phyloP scores from a whole-genome alignment of 2,329 filamentous ascomycete genomes.

The Karstenula rhodostoma region DNA sequence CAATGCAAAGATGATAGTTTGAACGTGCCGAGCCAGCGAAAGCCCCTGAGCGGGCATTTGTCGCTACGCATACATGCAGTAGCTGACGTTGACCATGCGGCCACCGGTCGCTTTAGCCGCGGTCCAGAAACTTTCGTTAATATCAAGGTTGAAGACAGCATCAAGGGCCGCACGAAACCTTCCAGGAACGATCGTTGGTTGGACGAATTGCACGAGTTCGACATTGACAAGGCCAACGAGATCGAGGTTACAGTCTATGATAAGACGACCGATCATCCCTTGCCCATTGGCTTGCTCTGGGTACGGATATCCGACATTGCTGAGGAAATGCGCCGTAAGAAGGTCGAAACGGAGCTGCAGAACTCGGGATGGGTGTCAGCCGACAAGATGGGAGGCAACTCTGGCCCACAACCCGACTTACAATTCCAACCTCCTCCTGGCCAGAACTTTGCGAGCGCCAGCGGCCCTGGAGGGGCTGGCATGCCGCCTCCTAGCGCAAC shows the following conservation, averaged over 20 bases:
- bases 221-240: conserved; percentile 98
- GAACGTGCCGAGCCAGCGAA: conserved; percentile 92
- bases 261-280: conserved; percentile 84
- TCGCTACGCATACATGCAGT: conserved; percentile 87
- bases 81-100: conserved; percentile 92
- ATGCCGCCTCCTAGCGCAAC: conserved; percentile 48
- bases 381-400: conserved; percentile 82
- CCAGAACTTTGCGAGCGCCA: conserved; percentile 50
- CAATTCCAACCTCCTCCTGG: conserved; percentile 62
- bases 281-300: conserved; percentile 96
- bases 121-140: conserved; percentile 95
- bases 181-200: conserved; percentile 91
- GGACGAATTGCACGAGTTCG: conserved; percentile 87
- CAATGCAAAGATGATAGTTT: conserved; percentile 83
- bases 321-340: conserved; percentile 96
- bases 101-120: conserved; percentile 80
- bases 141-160: conserved; percentile 94
- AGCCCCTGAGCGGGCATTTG: conserved; percentile 92
- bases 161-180: conserved; percentile 86
- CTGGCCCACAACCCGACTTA: conserved; percentile 60
- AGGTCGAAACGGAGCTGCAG: conserved; percentile 94
- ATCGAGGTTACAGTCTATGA: conserved; percentile 98
- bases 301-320: conserved; percentile 96
- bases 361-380: conserved; percentile 96
- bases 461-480: conserved; percentile 48